A percentile compares a stretch with the other conserved stretches of the same genome.
phyloP scores from a whole-genome alignment of 2,329 filamentous ascomycete genomes.

The Blumeria graminis region DNA sequence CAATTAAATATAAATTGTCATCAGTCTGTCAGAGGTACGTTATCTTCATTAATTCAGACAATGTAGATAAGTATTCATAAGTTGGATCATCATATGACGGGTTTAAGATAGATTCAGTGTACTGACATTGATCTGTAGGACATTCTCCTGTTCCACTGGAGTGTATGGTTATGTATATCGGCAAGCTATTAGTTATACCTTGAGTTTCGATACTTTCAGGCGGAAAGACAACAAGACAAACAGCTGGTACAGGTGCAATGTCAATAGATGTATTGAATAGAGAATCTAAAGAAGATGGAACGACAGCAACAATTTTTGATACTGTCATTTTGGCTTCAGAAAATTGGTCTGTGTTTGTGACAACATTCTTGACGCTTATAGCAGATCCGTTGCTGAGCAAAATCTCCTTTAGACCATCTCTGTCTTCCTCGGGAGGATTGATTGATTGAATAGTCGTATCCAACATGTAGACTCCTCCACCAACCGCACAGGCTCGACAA shows the following conservation, averaged over 20 bases:
- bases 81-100: constrained; percentile 57
- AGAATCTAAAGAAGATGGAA: constrained; percentile 36
- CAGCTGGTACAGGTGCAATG: constrained; percentile 50
- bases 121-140: constrained; percentile 73
- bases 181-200: constrained; percentile 17
- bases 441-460: constrained; percentile 35
- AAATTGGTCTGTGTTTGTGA: constrained; percentile 17
- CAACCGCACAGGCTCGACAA: constrained; percentile 75
- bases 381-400: constrained; percentile 30
- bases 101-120: constrained; percentile 3
- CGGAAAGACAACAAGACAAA: constrained; percentile 45
- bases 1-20: constrained; percentile 18
- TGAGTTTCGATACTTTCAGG: constrained; percentile 21
- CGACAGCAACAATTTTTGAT: constrained; percentile 40
- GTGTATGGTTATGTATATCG: constrained; percentile 43
- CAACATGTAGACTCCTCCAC: constrained; percentile 74
- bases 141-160: constrained; percentile 87
- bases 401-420: constrained; percentile 3
- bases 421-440: constrained; percentile 9
- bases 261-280: constrained; percentile 53
- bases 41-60: constrained; percentile 93
- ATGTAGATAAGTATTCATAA: constrained; percentile 99
- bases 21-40: constrained; percentile 77
- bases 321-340: constrained; percentile 16
- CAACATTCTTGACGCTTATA: constrained; percentile 29